phyloP scores from a whole-genome alignment of 2,329 filamentous ascomycete species.

The Chalara sp. region DNA sequence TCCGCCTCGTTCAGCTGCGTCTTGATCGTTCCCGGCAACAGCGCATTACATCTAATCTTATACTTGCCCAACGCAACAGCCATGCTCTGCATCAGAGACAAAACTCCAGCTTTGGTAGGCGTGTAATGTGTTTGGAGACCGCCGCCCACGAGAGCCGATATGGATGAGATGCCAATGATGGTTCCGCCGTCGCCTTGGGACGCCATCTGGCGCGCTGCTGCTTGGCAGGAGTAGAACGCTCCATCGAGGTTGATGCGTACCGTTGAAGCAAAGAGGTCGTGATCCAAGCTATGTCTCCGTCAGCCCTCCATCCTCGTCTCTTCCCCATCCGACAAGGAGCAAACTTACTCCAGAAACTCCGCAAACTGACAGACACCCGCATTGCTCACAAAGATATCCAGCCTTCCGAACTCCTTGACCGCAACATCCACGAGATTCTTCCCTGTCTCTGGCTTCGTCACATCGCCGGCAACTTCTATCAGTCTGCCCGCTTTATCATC shows the following conservation, averaged over 20 bases:
- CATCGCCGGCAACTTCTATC: conserved; percentile 68
- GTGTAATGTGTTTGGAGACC: conserved; percentile 80
- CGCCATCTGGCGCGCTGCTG: conserved; percentile 78
- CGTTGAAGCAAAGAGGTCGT: conserved; percentile 64
- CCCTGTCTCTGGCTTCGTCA: conserved; percentile 68
- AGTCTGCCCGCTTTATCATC: conserved; percentile 43
- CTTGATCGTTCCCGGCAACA: conserved; percentile 75
- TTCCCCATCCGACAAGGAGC: conserved; percentile 5
- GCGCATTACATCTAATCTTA: conserved; percentile 73
- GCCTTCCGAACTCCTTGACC: conserved; percentile 51
- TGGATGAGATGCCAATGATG: conserved; percentile 72
- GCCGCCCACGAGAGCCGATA: conserved; percentile 71
- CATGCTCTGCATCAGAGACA: conserved; percentile 76
- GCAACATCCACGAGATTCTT: conserved; percentile 58
- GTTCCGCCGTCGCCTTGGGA: conserved; percentile 60
- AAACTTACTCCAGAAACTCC: conserved; percentile 65
- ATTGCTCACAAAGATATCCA: conserved; percentile 82
- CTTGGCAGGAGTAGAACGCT: conserved; percentile 83
- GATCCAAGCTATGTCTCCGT: conserved; percentile 46
- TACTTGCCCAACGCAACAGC: conserved; percentile 73
- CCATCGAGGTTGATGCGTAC: conserved; percentile 77
- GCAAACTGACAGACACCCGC: conserved; percentile 85
- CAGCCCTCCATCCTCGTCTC: neutral
- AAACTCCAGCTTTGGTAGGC: conserved; percentile 77
- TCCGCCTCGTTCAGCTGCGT: conserved; percentile 84